Percentiles rank a stretch among this genome's conserved stretches.
phyloP scores from a whole-genome alignment of 164 flowering plant species.

The Paratinospora sagittata region DNA sequence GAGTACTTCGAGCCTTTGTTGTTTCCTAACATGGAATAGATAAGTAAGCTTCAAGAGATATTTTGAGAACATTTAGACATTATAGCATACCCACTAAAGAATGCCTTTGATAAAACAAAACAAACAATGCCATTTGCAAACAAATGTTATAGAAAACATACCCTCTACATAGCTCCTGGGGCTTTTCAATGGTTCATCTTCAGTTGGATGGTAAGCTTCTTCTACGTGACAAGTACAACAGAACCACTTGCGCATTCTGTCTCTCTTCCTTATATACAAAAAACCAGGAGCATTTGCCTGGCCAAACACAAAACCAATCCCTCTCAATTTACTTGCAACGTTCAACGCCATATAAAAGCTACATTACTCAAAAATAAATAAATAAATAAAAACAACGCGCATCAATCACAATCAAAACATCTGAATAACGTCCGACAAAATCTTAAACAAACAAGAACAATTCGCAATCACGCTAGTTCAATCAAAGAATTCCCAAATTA shows the following conservation, averaged over 20 bases:
- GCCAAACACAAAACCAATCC: not conserved
- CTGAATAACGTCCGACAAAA: not conserved
- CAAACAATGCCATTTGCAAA: not conserved
- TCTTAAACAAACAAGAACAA: not conserved
- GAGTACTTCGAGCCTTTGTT: slow-evolving; percentile 42
- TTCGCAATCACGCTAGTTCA: not conserved
- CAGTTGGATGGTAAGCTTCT: slow-evolving; percentile 14
- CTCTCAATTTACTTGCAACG: not conserved
- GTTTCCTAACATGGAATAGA: slow-evolving; percentile 29
- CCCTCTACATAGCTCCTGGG: slow-evolving; percentile 12
- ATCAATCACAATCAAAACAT: not conserved
- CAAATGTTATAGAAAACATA: slow-evolving; percentile 3
- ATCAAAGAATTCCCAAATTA: not conserved
- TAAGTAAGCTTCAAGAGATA: not conserved
- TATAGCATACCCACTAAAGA: too few species aligned
- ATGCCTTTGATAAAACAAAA: not conserved
- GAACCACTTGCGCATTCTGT: slow-evolving; percentile 25
- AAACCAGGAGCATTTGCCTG: slow-evolving; percentile 15
- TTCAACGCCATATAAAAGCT: not conserved
- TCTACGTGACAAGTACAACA: slow-evolving; percentile 22
- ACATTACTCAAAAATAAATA: not conserved
- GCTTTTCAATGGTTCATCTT: slow-evolving; percentile 20
- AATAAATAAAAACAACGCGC: not conserved
- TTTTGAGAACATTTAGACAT: not conserved
- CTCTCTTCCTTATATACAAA: slow-evolving; percentile 9